These are phyloP conservation scores for Vaccinium darrowii DNA, from an alignment of 148 eudicot species.

Conservation along the genomic window DNA sequence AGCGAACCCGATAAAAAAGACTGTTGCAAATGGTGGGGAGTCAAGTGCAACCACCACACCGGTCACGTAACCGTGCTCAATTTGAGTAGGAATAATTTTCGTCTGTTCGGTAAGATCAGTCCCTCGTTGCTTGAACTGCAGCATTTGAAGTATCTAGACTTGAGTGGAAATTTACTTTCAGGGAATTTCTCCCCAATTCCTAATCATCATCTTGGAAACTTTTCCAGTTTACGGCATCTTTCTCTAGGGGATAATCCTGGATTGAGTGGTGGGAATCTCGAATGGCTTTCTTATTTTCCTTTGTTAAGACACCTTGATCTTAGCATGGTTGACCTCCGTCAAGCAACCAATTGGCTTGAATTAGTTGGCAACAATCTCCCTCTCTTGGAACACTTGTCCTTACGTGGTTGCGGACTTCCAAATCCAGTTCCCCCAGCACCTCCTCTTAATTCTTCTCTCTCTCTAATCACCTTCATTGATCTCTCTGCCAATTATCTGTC, in stretches of 20 bases:
- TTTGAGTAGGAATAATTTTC: no score
- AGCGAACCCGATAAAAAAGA: no score
- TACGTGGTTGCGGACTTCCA: background rate
- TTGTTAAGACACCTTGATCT: constrained; percentile 3
- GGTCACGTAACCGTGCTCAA: no score
- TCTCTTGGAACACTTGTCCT: background rate
- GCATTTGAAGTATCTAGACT: no score
- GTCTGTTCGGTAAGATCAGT: no score
- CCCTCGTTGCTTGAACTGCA: no score
- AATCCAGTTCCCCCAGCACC: background rate
- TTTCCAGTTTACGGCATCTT: background rate
- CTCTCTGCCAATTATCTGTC: constrained; percentile 13
- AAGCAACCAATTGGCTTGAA: constrained; percentile 6
- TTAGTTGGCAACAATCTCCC: background rate
- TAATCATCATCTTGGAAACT: background rate
- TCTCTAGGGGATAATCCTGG: background rate
- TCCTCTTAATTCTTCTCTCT: constrained; percentile 12
- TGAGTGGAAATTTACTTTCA: no score
- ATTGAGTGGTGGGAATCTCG: background rate
- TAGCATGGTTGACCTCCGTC: background rate
- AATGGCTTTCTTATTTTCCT: constrained; percentile 11
- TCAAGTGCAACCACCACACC: no score
- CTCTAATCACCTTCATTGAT: background rate
- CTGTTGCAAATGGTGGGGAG: no score
- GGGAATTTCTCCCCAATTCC: no score